These are phyloP conservation scores for Alternaria brassicae DNA, from an alignment of 2,329 filamentous ascomycete species.

Conservation along the genomic window DNA sequence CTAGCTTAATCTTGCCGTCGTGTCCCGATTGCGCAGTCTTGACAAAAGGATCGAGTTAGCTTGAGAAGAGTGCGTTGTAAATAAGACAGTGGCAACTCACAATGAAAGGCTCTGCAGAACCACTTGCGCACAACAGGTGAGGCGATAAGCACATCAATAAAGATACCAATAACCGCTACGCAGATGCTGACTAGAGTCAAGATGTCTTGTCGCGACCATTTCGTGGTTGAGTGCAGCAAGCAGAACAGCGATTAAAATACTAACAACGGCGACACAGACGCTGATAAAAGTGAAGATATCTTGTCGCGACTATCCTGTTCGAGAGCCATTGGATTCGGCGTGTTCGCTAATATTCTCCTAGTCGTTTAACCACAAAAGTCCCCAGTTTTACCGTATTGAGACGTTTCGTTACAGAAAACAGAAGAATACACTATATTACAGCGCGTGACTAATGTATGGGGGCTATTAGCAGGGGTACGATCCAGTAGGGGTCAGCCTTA, in stretches of 20 bases:
- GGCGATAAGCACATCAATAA: too few species aligned
- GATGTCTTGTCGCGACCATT: too few species aligned
- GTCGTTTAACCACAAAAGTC: not conserved
- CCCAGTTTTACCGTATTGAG: not conserved
- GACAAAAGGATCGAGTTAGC: too few species aligned
- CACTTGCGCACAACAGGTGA: too few species aligned
- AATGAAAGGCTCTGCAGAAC: too few species aligned
- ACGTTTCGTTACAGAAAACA: not conserved
- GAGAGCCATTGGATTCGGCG: too few species aligned
- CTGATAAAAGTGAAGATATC: not conserved
- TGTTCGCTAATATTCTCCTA: not conserved
- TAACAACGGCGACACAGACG: not conserved
- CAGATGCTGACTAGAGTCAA: too few species aligned
- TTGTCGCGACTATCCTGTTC: not conserved
- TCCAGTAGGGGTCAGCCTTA: not conserved
- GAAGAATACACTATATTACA: not conserved
- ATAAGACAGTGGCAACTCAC: too few species aligned
- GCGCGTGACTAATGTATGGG: not conserved
- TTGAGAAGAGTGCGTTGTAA: too few species aligned
- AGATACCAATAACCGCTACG: too few species aligned
- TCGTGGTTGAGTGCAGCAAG: not conserved
- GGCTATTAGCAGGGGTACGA: not conserved
- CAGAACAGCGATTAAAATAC: not conserved
- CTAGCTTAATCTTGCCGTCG: too few species aligned
- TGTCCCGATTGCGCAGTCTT: too few species aligned